Base-by-base conservation (phyloP, 2,329 filamentous ascomycete species). In the Xylaria sp. region DNA sequence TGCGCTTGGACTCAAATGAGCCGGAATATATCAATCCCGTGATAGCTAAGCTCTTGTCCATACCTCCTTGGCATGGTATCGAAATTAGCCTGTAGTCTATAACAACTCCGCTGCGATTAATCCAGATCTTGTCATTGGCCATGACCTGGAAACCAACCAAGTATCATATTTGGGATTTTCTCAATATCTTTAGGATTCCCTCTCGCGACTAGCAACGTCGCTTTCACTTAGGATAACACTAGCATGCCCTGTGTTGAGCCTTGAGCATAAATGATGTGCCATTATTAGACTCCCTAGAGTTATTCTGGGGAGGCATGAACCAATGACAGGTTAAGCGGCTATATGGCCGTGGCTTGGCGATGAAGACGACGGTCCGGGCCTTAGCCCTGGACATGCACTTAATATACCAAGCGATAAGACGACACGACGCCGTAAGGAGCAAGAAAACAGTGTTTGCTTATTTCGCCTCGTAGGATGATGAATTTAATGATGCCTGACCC, bases 51-150 rank as follows among this genome's bases (percentile, higher is more conserved):
- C 33, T 58, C 33, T 33, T 5, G 22, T 15, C 29, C 10, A 25
- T 3, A n/a, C 36, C 45, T 50, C 13, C 54, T 27, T 27, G 36
- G 53, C n/a, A 13, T 47, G 44, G 33, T 27, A 45, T 20, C 13
- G 27, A 65, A 36, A 65, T 66, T 66, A 66, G 63, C 63, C 63
- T 54, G 58, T 25, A 47, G 45, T 44, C 29, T 39, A 62, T 47
- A 22, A 44, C 42, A 22, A 44, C 42, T 38, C 31, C 15, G 11
- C 9, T 13, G n/a, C 27, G 63, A 62, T 66, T 62, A 44, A 22
- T 57, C 22, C 54, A 47, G 27, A 57, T 5, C 29, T 25, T 53
- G 11, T 22, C 11, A 62, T 62, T 66, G 58, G 63, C 53, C 49
- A 38, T n/a, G 31, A 9, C 33, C 4, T n/a, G 31, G 22, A 56